Conservation (phyloP, 2,329 filamentous ascomycete genomes). For the Shiraia bambusicola region DNA sequence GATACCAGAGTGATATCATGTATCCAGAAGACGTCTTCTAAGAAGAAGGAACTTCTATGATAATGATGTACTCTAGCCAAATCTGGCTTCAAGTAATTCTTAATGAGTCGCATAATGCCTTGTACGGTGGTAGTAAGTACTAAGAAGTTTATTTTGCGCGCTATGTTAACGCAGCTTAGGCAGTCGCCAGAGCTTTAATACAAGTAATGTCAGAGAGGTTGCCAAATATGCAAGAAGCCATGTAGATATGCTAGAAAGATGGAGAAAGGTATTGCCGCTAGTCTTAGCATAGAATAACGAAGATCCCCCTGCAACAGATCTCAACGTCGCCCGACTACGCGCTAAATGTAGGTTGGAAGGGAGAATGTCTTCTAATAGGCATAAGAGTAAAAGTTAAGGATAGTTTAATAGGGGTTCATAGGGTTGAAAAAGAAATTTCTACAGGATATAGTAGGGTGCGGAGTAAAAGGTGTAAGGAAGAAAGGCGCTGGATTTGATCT, state of each 20-base stretch:
- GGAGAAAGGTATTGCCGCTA: slow-evolving; percentile 50
- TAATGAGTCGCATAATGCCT: slow-evolving; percentile 54
- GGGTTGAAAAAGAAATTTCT: too few relatives aligned
- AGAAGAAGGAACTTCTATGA: slow-evolving; percentile 48
- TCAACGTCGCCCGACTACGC: slow-evolving; percentile 76
- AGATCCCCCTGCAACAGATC: slow-evolving; percentile 69
- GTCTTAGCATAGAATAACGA: slow-evolving; percentile 62
- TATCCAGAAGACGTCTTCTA: slow-evolving; percentile 60
- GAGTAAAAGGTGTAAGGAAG: too few relatives aligned
- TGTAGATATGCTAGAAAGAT: slow-evolving; percentile 50
- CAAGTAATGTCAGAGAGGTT: slow-evolving; percentile 10
- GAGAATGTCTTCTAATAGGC: too few relatives aligned
- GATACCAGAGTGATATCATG: slow-evolving; percentile 60
- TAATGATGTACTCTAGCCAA: too few relatives aligned
- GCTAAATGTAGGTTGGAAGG: too few relatives aligned
- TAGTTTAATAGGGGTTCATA: too few relatives aligned
- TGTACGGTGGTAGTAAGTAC: slow-evolving; percentile 47
- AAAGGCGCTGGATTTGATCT: too few relatives aligned
- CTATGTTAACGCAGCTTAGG: slow-evolving; percentile 32
- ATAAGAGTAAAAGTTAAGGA: too few relatives aligned
- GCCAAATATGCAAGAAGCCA: slow-evolving; percentile 13
- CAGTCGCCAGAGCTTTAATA: slow-evolving; percentile 24
- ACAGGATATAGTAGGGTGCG: too few relatives aligned
- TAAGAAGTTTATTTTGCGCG: slow-evolving; percentile 16
- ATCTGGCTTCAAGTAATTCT: slow-evolving; percentile 57